Percentiles rank a stretch among this genome's conserved stretches.
These are phyloP conservation scores for Saccharomycopsis schoenii DNA, from an alignment of 805 yeast genomes.

Conservation along the genomic window DNA sequence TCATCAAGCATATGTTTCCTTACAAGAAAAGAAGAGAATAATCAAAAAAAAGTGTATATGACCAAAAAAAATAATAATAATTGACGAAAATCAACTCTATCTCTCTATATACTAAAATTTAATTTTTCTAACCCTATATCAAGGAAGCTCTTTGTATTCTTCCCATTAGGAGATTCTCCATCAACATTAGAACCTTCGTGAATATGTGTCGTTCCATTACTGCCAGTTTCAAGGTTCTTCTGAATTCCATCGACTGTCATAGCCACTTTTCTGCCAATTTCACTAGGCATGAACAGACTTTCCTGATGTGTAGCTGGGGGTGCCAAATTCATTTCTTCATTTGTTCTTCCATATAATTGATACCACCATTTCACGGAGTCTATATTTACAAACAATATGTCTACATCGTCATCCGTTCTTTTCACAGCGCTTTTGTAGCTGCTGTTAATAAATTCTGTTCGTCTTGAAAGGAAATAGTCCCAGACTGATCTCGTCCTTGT, in stretches of 20 bases:
- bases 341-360: constrained; percentile 68
- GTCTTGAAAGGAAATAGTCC: constrained; percentile 83
- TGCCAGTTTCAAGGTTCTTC: not conserved
- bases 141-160: not conserved
- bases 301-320: not conserved
- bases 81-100: not conserved
- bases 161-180: not conserved
- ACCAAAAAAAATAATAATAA: not conserved
- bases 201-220: not conserved
- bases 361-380: constrained; percentile 79
- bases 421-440: constrained; percentile 25
- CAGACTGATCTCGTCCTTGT: constrained; percentile 68
- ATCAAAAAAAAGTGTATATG: not conserved
- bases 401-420: constrained; percentile 23
- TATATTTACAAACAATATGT: constrained; percentile 45
- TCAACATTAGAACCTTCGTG: not conserved
- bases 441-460: constrained; percentile 54
- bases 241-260: not conserved
- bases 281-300: not conserved
- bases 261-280: not conserved
- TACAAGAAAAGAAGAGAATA: not conserved
- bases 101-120: not conserved
- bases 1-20: not conserved
- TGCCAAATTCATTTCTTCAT: constrained; percentile 51
- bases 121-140: not conserved